phyloP scores from a whole-genome alignment of 768 basidiomycete species.

The Trametes punicea region DNA sequence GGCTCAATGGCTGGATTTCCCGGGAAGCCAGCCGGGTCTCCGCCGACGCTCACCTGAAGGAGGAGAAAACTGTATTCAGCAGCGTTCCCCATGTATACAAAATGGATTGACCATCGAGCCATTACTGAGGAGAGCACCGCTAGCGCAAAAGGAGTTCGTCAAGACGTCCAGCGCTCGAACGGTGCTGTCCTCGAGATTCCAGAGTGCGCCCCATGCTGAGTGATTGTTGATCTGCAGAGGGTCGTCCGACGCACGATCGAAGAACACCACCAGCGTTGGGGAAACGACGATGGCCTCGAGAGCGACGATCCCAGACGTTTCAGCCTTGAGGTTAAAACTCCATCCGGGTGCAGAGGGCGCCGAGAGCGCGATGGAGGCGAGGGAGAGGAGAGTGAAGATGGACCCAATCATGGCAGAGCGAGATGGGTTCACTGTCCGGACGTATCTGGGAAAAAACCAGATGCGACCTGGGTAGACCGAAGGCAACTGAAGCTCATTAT shows the following conservation, averaged over 20 bases:
- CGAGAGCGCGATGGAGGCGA: not conserved
- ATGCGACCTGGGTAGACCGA: not conserved
- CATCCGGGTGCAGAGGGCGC: constrained; percentile 15
- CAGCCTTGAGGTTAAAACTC: constrained; percentile 41
- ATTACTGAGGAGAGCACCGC: constrained; percentile 71
- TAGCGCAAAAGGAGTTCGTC: constrained; percentile 85
- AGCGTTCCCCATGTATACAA: not conserved
- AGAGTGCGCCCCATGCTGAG: constrained; percentile 79
- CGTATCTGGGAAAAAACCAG: not conserved
- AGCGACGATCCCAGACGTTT: constrained; percentile 70
- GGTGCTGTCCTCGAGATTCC: constrained; percentile 60
- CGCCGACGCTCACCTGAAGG: constrained; percentile 33
- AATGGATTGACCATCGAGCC: constrained; percentile 54
- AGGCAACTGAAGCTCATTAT: no score
- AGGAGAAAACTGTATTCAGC: not conserved
- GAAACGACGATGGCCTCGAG: constrained; percentile 76
- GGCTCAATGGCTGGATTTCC: constrained; percentile 67
- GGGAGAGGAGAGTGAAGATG: not conserved
- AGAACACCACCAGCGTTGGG: constrained; percentile 59
- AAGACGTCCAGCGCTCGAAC: constrained; percentile 58
- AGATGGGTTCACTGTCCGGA: not conserved
- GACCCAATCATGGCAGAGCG: not conserved
- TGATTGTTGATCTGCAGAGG: constrained; percentile 69
- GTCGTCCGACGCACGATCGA: constrained; percentile 86
- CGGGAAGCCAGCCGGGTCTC: constrained; percentile 69